phyloP scores from a whole-genome alignment of 1,284 basidiomycete species.

The Termitomyces sp. region DNA sequence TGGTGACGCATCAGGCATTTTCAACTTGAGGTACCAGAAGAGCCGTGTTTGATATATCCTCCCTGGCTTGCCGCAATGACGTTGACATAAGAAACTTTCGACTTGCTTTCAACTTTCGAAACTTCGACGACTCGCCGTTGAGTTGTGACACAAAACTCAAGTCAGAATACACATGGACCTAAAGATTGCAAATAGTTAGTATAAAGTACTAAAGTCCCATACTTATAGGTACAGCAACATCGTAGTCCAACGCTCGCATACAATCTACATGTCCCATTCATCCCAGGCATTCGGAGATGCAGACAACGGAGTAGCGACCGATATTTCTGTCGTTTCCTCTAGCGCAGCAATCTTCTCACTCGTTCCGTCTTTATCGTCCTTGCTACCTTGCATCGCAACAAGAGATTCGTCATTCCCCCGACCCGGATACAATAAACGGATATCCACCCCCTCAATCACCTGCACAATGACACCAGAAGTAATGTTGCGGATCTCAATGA shows the following conservation, averaged over 20 bases:
- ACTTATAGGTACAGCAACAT: neutral
- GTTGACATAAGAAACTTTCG: no score
- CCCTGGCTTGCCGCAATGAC: no score
- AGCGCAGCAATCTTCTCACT: conserved; percentile 65
- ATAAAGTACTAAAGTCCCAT: neutral
- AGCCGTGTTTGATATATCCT: no score
- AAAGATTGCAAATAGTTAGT: neutral
- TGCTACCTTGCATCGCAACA: conserved; percentile 52
- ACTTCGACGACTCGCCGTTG: no score
- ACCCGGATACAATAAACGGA: conserved; percentile 54
- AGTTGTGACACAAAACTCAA: neutral
- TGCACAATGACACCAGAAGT: conserved; percentile 64
- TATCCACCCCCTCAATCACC: conserved; percentile 64
- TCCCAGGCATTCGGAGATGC: conserved; percentile 47
- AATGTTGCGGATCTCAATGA: conserved; percentile 66
- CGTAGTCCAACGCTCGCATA: neutral
- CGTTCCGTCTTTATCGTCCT: conserved; percentile 47
- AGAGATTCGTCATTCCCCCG: conserved; percentile 45
- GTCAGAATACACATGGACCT: neutral
- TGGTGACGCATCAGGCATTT: no score
- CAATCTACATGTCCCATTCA: conserved; percentile 61
- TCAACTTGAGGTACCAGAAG: no score
- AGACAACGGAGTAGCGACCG: conserved; percentile 28
- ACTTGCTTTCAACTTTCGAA: no score
- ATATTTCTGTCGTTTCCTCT: conserved; percentile 58